Evolutionary conservation across 345 rosid species (phyloP).

Genomic region (Salix exigua): DNA sequence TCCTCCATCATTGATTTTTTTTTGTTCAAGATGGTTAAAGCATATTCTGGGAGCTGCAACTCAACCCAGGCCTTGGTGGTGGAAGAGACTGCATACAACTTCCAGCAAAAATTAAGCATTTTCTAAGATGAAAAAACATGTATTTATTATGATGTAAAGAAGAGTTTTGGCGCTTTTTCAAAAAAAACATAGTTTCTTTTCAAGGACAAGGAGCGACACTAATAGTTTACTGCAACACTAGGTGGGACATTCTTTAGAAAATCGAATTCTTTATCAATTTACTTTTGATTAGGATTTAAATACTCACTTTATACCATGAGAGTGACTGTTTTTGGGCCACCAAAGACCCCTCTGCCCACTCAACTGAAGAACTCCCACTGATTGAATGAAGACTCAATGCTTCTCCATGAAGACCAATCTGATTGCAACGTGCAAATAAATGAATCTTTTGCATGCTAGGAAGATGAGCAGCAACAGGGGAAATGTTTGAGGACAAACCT

Average conservation of each 20-base stretch:
- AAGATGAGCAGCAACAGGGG: not conserved
- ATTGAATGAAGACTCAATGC: constrained; percentile 80
- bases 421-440: constrained; percentile 9
- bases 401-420: constrained; percentile 98
- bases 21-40: not conserved
- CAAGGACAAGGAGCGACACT: not conserved
- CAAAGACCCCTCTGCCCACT: constrained; percentile 79
- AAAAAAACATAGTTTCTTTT: not conserved
- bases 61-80: not conserved
- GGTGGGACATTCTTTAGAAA: not conserved
- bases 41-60: not conserved
- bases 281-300: constrained; percentile 1
- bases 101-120: not conserved
- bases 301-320: constrained; percentile 84
- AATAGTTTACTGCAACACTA: not conserved
- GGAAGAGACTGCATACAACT: not conserved
- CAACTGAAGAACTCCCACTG: constrained; percentile 78
- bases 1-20: not conserved
- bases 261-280: not conserved
- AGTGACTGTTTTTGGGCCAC: constrained; percentile 82
- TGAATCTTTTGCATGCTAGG: not conserved
- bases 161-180: too few species aligned
- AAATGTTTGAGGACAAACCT: constrained; percentile 43
- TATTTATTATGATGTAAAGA: not conserved
- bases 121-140: not conserved